Evolutionary conservation across 2,329 filamentous ascomycete genomes (phyloP), one percentile per base, ranked within the genome.

Genomic region (Parafenestella ontariensis): DNA sequence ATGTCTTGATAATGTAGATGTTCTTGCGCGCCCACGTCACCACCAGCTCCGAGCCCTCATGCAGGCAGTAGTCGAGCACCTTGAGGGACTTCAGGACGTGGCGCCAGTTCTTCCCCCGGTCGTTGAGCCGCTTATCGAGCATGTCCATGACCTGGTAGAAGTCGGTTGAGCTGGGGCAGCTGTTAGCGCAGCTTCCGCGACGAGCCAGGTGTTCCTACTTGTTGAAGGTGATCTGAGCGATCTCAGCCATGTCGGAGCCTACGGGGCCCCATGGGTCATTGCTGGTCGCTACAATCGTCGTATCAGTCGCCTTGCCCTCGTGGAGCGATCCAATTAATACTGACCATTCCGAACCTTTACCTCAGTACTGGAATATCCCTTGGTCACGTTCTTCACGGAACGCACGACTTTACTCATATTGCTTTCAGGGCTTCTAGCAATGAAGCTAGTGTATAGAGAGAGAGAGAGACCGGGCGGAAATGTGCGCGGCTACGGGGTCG

Each of bases 121-220:
- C 95, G 71, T 99, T 99, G 71, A 99, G 82, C 65, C 95, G 89
- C 82, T 98, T 98, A 79, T 99, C 95, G 65, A 99, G 83, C 92
- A 99, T 99, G 77, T 99, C 95, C 89, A 99, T 96, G 70, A 99
- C 97, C 76, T 99, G 94, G 81, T 96, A 96, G 81, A 99, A 99
- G 76, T 98, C 95, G 78, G 90, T 94, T 31, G 92, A 93, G 73
- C 94, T 96, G 67, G 36, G 31, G 42, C 34, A 52, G 20, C 39
- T 39, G 61, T 75, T 62, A 76, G 71, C 64, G 63, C 57, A 52
- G 53, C 58, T 42, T 43, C 45, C 40, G 37, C 33, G 43, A 45
- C 11, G 23, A 43, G 17, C 33, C 15, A 48, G 24, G 37, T 28
- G 34, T 41, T 79, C 89, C 72, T 88, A 97, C 94, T 91, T 96